A percentile compares a stretch with the other conserved stretches of the same genome.
These are phyloP conservation scores for Hypoxylon sp. DNA, from an alignment of 2,329 filamentous ascomycete genomes.

Conservation along the genomic window DNA sequence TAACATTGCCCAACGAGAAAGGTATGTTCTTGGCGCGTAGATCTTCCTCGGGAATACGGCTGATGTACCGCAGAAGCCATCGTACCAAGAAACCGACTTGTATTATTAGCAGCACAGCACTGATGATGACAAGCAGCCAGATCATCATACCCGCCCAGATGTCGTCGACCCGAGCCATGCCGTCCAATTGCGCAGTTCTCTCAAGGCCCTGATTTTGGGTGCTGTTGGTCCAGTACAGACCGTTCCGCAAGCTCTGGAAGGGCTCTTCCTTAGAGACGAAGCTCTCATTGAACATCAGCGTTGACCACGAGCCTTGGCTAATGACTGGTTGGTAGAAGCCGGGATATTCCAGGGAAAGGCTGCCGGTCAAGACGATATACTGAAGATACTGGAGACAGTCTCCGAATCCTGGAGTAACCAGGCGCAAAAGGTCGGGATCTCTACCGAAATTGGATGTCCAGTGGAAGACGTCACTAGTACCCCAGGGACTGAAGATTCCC, in stretches of 20 bases:
- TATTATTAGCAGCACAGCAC: slow-evolving; percentile 69
- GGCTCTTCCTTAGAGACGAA: slow-evolving; percentile 75
- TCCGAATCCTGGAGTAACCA: slow-evolving; percentile 95
- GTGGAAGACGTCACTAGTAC: slow-evolving; percentile 85
- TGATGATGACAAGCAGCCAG: slow-evolving; percentile 84
- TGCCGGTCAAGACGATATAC: slow-evolving; percentile 87
- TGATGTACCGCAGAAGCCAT: slow-evolving; percentile 77
- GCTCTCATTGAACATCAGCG: slow-evolving; percentile 91
- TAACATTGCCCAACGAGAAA: slow-evolving; percentile 79
- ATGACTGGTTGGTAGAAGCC: slow-evolving; percentile 93
- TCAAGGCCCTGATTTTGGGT: slow-evolving; percentile 85
- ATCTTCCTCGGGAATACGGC: slow-evolving; percentile 81
- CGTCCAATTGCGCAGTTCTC: slow-evolving; percentile 79
- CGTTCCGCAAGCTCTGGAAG: slow-evolving; percentile 75
- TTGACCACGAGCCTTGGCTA: slow-evolving; percentile 87
- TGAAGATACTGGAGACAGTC: slow-evolving; percentile 98
- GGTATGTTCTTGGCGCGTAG: slow-evolving; percentile 90
- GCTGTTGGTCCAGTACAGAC: slow-evolving; percentile 83
- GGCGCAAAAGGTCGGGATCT: slow-evolving; percentile 86
- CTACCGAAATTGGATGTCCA: slow-evolving; percentile 99
- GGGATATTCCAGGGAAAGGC: slow-evolving; percentile 85
- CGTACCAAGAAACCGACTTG: slow-evolving; percentile 80
- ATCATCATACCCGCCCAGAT: slow-evolving; percentile 95
- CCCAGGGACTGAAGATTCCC: slow-evolving; percentile 92
- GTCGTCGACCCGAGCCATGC: slow-evolving; percentile 77